Evolutionary conservation across 495 filamentous ascomycete species (phyloP).

Genomic region (Astrothelium subdiscretum): DNA sequence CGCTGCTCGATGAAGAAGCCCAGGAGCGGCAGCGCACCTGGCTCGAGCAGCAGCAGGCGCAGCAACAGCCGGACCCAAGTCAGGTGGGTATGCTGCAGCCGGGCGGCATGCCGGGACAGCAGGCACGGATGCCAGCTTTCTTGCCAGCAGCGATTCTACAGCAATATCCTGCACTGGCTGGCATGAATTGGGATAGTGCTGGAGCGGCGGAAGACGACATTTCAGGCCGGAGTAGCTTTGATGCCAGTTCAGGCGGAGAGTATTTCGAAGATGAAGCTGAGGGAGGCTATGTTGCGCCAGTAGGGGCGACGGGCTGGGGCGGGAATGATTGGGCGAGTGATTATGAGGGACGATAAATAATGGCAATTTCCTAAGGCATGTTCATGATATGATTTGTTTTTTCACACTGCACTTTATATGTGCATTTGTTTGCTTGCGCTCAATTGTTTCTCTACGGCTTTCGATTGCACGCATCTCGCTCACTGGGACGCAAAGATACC

Average conservation of each 20-base stretch:
- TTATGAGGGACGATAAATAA: slow-evolving; percentile 17
- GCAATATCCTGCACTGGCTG: slow-evolving; percentile 83
- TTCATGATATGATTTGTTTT: background rate
- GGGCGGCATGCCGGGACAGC: slow-evolving; percentile 8
- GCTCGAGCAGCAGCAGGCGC: slow-evolving; percentile 48
- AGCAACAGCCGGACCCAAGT: slow-evolving; percentile 12
- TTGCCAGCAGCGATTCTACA: slow-evolving; percentile 78
- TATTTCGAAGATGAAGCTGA: slow-evolving; percentile 40
- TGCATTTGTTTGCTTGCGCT: background rate
- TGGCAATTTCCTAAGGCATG: background rate
- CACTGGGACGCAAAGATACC: background rate
- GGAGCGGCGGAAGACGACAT: slow-evolving; percentile 50
- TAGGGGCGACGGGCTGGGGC: background rate
- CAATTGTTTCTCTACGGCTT: background rate
- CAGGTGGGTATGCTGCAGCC: slow-evolving; percentile 4
- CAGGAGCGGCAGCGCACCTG: slow-evolving; percentile 54
- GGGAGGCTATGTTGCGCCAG: background rate
- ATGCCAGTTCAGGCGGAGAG: slow-evolving; percentile 58
- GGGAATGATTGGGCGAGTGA: slow-evolving; percentile 13
- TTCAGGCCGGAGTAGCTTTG: slow-evolving; percentile 76
- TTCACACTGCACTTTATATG: background rate
- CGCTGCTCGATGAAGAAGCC: slow-evolving; percentile 75
- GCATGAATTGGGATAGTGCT: slow-evolving; percentile 58
- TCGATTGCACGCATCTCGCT: background rate
- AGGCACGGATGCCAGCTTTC: slow-evolving; percentile 5